Base-by-base conservation (phyloP, 768 basidiomycete species). In the Collybia nuda region DNA sequence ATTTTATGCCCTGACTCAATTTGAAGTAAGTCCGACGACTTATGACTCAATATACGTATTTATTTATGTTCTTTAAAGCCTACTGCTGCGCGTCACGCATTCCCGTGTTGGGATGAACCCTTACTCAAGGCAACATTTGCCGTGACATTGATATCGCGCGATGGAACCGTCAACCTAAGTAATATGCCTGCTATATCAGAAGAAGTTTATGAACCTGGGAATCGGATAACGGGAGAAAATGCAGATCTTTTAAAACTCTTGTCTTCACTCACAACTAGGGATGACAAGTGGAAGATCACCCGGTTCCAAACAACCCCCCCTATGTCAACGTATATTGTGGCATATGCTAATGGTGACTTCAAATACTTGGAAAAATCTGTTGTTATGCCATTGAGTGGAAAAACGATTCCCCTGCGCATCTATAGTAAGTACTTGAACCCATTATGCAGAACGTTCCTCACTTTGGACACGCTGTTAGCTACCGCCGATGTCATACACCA, bases 81-180 rank as follows among this genome's bases (percentile, higher is more conserved):
- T 35, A 96, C 90, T 36, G 85, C 85, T 52, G 94, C 95, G 7
- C 76, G 94, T 44, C 78, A 82, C 37, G 82, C 87, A 5, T 90
- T 92, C 66, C 90, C 90, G 22, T 91, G 87, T 72, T 96, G 91
- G 90, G 95, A 97, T 63, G 94, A 97, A 63, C 96, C 95, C 14
- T 76, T 82, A 32, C 75, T 95, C 57, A 98, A 98, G 67, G 88
- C 93, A 0, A 93, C 86, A 2, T 90, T 87, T 63, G 61, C 78
- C 0, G 72, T 93, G 52, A 86, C 85, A 12, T 75, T 95, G 77
- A 77, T 95, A 60, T 90, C 92, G n/a, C 82, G 85, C 52, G 74
- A 71, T 7, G 81, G 83, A 54, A 87, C 89, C 3, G 81, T 84
- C 62, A 89, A 81, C 64, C 72, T 98, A 53, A 86, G 85, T 72